Evolutionary conservation across 805 yeast species (phyloP).

Genomic region (Metschnikowia orientalis): DNA sequence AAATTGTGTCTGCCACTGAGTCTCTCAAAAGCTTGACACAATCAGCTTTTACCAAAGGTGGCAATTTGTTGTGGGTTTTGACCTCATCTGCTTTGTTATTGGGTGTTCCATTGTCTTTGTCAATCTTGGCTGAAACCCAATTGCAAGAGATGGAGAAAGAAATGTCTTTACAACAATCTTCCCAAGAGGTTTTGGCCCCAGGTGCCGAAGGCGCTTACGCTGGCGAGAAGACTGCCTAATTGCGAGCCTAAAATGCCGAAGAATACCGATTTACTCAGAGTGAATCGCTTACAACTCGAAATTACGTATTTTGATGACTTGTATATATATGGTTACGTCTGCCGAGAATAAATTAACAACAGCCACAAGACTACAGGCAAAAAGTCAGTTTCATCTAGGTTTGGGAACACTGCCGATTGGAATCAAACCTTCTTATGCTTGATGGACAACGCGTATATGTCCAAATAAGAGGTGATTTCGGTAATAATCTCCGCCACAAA

Average conservation of each 20-base stretch:
- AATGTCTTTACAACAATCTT: constrained; percentile 74
- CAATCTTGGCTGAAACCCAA: constrained; percentile 90
- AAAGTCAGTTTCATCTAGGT: background rate
- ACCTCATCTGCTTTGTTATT: constrained; percentile 79
- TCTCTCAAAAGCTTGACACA: constrained; percentile 28
- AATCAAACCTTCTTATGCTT: constrained; percentile 64
- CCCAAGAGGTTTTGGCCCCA: constrained; percentile 69
- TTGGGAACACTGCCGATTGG: background rate
- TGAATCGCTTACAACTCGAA: constrained; percentile 2
- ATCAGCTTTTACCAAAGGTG: constrained; percentile 54
- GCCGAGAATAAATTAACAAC: constrained; percentile 1
- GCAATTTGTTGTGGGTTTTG: constrained; percentile 77
- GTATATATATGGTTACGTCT: constrained; percentile 16
- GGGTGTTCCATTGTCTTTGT: constrained; percentile 89
- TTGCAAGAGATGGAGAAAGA: constrained; percentile 91
- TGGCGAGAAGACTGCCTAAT: constrained; percentile 27
- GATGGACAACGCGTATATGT: constrained; percentile 79
- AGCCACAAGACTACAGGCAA: background rate
- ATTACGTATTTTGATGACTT: constrained; percentile 20
- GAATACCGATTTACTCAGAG: too few relatives aligned
- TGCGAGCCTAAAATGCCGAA: too few relatives aligned
- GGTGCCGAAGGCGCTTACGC: constrained; percentile 50
- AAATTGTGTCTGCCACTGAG: constrained; percentile 33
- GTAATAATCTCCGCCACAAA: constrained; percentile 75
- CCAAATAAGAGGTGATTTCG: constrained; percentile 75